phyloP scores from a whole-genome alignment of 2,329 filamentous ascomycete genomes.

The Coniochaeta sp. region DNA sequence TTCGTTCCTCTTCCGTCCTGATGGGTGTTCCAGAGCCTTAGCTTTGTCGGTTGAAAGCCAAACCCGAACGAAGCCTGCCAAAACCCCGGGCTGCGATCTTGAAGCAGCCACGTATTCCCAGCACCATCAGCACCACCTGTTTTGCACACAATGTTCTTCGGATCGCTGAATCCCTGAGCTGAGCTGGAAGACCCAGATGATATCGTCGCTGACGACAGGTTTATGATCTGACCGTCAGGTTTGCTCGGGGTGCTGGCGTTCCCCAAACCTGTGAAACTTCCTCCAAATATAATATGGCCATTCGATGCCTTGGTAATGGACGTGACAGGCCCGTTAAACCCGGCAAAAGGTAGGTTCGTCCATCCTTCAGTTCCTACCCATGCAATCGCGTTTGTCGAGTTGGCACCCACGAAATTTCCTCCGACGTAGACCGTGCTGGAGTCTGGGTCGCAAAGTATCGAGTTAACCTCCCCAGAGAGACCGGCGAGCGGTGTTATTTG shows the following conservation, averaged over 20 bases:
- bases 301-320: conserved; percentile 75
- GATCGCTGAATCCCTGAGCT: conserved; percentile 61
- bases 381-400: conserved; percentile 83
- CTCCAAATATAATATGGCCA: conserved; percentile 86
- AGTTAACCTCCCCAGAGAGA: conserved; percentile 73
- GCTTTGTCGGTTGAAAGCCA: conserved; percentile 76
- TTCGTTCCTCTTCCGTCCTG: conserved; percentile 78
- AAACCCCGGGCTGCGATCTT: conserved; percentile 66
- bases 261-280: conserved; percentile 79
- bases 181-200: conserved; percentile 56
- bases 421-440: conserved; percentile 83
- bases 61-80: conserved; percentile 82
- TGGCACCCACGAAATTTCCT: conserved; percentile 70
- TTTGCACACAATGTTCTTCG: conserved; percentile 77
- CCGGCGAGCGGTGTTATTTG: conserved; percentile 69
- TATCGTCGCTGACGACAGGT: conserved; percentile 72
- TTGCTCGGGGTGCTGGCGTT: conserved; percentile 64
- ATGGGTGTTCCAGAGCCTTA: conserved; percentile 83
- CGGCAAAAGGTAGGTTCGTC: conserved; percentile 78
- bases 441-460: conserved; percentile 72
- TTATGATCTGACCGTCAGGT: conserved; percentile 72
- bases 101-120: conserved; percentile 78
- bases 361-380: conserved; percentile 66
- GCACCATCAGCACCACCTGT: conserved; percentile 55
- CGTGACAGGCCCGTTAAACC: conserved; percentile 87